Evolutionary conservation across 805 yeast species (phyloP), one percentile per base, ranked within the genome.

Genomic region (Saccharomyces eubayanus): DNA sequence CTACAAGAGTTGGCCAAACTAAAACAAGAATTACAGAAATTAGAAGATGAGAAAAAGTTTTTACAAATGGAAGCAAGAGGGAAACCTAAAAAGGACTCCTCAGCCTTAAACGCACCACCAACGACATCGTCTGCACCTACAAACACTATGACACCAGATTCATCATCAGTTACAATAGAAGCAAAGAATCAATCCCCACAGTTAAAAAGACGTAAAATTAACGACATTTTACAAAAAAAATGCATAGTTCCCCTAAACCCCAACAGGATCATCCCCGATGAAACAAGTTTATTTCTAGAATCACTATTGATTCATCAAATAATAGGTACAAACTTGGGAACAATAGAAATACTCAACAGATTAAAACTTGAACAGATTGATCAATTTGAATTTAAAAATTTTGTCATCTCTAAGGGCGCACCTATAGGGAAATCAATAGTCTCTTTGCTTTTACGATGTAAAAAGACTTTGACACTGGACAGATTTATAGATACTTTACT

Each of bases 1-100:
- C 52, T 51, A 6, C 60, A 68, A 1, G 78, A 77, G 54, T 61
- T 77, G 29, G 71, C 67, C 14, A 68, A 72, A 12, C 54, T 81
- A 51, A 74, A 73, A 53, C 70, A 72, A 6, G 71, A 72, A 48
- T 62, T 81, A 6, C 74, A 70, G 53, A 72, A 72, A 50, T 65
- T 79, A 36, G 79, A 78, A 57, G 80, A 79, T 51, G 86, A 83
- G 59, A 79, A 78, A 62, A 74, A 77, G 66, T 84, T 84, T 58
- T 65, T 82, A 45, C 66, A 69, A 11, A 74, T 78, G 40, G 85
- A 81, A 57, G 67, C 76, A 51, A 74, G 72, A 55, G 76, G 57
- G 12, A 46, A 46, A n/a, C 10, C 43, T 8, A 28, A 28, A 11
- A 16, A 41, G 27, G 48, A 30, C 5, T 36, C 49, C 5, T 14